Conservation (phyloP, 768 basidiomycete species). For the Paxillus ammoniavirescens region DNA sequence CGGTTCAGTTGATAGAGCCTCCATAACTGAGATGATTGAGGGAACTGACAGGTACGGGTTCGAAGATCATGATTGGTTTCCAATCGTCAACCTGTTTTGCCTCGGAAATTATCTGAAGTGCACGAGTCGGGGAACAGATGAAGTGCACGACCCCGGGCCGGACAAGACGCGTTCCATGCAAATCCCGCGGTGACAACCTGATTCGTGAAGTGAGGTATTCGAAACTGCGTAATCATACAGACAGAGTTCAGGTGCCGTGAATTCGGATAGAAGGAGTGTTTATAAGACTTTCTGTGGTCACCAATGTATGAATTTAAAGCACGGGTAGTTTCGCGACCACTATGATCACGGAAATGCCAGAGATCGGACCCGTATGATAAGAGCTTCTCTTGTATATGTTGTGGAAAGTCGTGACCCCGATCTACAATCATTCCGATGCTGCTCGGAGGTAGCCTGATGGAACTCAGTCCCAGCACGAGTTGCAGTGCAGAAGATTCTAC, state of each 20-base stretch:
- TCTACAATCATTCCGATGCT: conserved; percentile 84
- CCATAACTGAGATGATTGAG: not conserved
- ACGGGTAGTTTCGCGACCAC: conserved; percentile 58
- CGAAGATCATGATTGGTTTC: conserved; percentile 71
- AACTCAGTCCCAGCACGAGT: not conserved
- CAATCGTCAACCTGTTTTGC: conserved; percentile 52
- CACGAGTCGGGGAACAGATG: conserved; percentile 79
- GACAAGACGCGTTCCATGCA: conserved; percentile 51
- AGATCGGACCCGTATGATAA: conserved; percentile 66
- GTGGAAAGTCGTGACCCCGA: conserved; percentile 74
- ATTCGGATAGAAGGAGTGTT: not conserved
- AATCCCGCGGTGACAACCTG: conserved; percentile 69
- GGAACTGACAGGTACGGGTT: conserved; percentile 77
- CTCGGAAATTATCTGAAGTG: conserved; percentile 64
- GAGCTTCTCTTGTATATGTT: conserved; percentile 51
- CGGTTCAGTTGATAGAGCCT: not conserved
- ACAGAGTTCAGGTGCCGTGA: conserved; percentile 6
- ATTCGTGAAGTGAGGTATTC: conserved; percentile 72
- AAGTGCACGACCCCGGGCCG: conserved; percentile 67
- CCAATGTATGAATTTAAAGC: conserved; percentile 75
- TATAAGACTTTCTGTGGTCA: conserved; percentile 61
- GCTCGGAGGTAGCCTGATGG: conserved; percentile 58
- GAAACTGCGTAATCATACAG: conserved; percentile 49
- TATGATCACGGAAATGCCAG: conserved; percentile 73
- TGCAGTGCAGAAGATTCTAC: not conserved